Percentiles rank a stretch among this genome's conserved stretches.
These are phyloP conservation scores for Aspergillus coremiiformis DNA, from an alignment of 495 filamentous ascomycete genomes.

Conservation along the genomic window DNA sequence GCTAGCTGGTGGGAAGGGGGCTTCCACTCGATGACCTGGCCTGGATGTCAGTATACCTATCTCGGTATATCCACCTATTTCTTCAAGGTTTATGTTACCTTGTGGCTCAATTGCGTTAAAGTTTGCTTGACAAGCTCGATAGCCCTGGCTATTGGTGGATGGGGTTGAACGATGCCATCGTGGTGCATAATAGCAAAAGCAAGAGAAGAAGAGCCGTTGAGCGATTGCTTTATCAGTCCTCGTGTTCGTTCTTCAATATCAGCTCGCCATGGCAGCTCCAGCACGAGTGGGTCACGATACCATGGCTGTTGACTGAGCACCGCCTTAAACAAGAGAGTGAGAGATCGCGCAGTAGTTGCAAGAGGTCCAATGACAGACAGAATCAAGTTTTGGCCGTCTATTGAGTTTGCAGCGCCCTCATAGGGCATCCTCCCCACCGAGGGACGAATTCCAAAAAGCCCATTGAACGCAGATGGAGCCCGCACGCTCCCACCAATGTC, in stretches of 20 bases:
- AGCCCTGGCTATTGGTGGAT: slow-evolving; percentile 50
- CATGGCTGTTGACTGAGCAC: slow-evolving; percentile 53
- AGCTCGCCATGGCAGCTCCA: slow-evolving; percentile 57
- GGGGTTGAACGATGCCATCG: slow-evolving; percentile 41
- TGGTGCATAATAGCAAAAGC: slow-evolving; percentile 47
- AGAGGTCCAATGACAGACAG: slow-evolving; percentile 54
- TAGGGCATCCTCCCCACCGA: slow-evolving; percentile 42
- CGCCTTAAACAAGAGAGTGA: slow-evolving; percentile 48
- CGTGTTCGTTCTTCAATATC: slow-evolving; percentile 40
- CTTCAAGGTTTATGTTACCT: slow-evolving; percentile 17
- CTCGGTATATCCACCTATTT: background rate
- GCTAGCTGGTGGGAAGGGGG: slow-evolving; percentile 44
- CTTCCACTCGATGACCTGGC: slow-evolving; percentile 48
- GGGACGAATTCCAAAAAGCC: slow-evolving; percentile 48
- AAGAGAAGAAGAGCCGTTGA: slow-evolving; percentile 26
- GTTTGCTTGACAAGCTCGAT: slow-evolving; percentile 45
- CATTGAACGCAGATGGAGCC: slow-evolving; percentile 59
- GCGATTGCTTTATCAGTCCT: slow-evolving; percentile 30
- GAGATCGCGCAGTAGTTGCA: slow-evolving; percentile 38
- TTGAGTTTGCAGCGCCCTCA: slow-evolving; percentile 37
- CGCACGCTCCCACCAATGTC: slow-evolving; percentile 69
- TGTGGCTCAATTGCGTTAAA: slow-evolving; percentile 48
- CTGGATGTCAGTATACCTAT: background rate
- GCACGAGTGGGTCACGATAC: slow-evolving; percentile 54
- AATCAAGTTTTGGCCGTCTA: slow-evolving; percentile 53